Evolutionary conservation across 2,329 filamentous ascomycete genomes (phyloP).

Genomic region (Xylariaceae sp.): DNA sequence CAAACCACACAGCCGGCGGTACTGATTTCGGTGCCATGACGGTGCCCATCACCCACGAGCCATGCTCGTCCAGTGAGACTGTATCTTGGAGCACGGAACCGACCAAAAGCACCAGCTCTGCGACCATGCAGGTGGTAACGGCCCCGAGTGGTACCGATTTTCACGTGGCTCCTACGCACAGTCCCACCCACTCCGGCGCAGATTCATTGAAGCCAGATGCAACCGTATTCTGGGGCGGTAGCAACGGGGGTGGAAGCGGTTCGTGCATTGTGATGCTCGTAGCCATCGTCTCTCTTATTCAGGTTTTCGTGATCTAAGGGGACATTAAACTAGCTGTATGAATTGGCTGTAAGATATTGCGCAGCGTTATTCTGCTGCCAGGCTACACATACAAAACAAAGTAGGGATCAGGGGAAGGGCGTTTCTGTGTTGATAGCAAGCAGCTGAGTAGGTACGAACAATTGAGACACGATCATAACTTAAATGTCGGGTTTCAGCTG

Average conservation of each 20-base stretch:
- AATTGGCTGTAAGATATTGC: background rate
- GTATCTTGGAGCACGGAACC: background rate
- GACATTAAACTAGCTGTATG: background rate
- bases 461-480: too few relatives aligned
- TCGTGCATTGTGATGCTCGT: conserved; percentile 25
- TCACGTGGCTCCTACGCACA: too few relatives aligned
- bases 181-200: too few relatives aligned
- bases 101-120: conserved; percentile 5
- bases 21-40: background rate
- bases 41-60: background rate
- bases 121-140: background rate
- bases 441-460: too few relatives aligned
- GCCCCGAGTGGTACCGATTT: too few relatives aligned
- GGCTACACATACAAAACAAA: too few relatives aligned
- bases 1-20: conserved; percentile 1
- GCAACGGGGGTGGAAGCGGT: conserved; percentile 5
- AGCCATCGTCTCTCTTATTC: conserved; percentile 18
- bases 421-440: too few relatives aligned
- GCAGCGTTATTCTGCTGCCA: background rate
- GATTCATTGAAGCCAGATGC: conserved; percentile 8
- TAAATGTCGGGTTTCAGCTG: too few relatives aligned
- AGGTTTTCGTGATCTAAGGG: conserved; percentile 8
- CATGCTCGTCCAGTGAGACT: conserved; percentile 4
- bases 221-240: conserved; percentile 9
- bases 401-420: too few relatives aligned